Evolutionary conservation across 106 monocot species (phyloP).

Genomic region (Platanthera guangdongensis): DNA sequence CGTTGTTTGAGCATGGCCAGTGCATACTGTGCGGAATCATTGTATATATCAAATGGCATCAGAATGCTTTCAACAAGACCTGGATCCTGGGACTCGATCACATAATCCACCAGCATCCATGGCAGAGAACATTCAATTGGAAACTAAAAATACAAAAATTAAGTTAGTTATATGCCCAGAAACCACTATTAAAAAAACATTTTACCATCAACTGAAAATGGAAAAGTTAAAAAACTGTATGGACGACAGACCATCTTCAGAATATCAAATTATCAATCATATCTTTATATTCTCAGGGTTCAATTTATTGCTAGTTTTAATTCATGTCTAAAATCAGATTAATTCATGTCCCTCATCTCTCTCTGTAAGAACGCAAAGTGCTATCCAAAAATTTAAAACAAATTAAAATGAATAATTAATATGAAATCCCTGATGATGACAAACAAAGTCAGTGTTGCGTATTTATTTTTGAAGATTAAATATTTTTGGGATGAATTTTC

Average conservation of each 20-base stretch:
- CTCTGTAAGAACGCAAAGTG: not conserved
- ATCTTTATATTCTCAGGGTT: not conserved
- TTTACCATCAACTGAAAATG: not conserved
- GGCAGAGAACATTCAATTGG: slow-evolving; percentile 99
- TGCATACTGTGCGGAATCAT: slow-evolving; percentile 95
- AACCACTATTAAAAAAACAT: not conserved
- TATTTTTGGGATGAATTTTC: no score
- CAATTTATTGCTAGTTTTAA: not conserved
- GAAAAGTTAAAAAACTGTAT: not conserved
- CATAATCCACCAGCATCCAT: slow-evolving; percentile 95
- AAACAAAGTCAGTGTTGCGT: no score
- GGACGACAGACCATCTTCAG: not conserved
- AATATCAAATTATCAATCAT: not conserved
- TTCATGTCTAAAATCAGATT: not conserved
- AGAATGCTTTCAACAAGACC: slow-evolving; percentile 86
- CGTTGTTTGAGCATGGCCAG: slow-evolving; percentile 76
- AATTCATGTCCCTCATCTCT: not conserved
- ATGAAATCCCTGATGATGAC: no score
- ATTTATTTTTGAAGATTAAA: no score
- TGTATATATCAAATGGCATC: slow-evolving; percentile 96
- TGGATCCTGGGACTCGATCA: slow-evolving; percentile 71
- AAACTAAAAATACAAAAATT: slow-evolving; percentile 46
- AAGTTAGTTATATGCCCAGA: not conserved
- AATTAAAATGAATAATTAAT: no score
- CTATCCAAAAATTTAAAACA: no score